phyloP scores from a whole-genome alignment of 768 basidiomycete species.

The Mycena amicta region DNA sequence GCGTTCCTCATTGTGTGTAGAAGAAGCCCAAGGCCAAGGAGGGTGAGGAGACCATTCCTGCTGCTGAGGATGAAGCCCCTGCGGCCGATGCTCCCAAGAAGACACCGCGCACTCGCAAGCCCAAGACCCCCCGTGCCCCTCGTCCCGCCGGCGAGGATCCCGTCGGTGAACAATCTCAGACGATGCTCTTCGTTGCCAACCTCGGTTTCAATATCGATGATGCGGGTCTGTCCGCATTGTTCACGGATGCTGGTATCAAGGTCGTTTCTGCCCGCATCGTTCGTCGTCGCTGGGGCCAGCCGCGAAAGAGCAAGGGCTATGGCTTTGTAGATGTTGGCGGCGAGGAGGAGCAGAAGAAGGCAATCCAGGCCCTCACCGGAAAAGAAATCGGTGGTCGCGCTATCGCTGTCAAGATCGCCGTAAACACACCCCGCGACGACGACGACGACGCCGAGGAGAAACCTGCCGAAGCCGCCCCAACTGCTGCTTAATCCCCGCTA shows the following conservation, averaged over 20 bases:
- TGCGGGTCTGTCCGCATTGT: constrained; percentile 74
- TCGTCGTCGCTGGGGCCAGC: constrained; percentile 78
- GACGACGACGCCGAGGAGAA: constrained; percentile 45
- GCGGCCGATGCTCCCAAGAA: constrained; percentile 49
- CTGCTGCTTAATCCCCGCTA: constrained; percentile 31
- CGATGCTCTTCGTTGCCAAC: constrained; percentile 94
- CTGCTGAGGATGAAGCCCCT: constrained; percentile 40
- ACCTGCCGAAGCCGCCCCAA: constrained; percentile 25
- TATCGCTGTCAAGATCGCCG: constrained; percentile 94
- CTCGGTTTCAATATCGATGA: constrained; percentile 95
- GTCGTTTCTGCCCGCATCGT: constrained; percentile 90
- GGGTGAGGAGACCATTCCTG: constrained; percentile 42
- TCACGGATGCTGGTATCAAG: constrained; percentile 82
- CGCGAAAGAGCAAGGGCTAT: constrained; percentile 92
- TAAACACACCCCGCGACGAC: constrained; percentile 75
- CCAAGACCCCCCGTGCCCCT: constrained; percentile 55
- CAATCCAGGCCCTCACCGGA: constrained; percentile 83
- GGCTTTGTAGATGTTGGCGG: constrained; percentile 95
- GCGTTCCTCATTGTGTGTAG: constrained; percentile 26
- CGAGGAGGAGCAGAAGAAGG: constrained; percentile 90
- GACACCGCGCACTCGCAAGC: constrained; percentile 55
- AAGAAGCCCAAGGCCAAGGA: constrained; percentile 49
- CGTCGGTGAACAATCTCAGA: constrained; percentile 84
- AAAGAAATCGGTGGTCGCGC: constrained; percentile 84
- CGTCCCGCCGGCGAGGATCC: constrained; percentile 85